Conservation (phyloP, 495 filamentous ascomycete species). For the Daldinia bambusicola region DNA sequence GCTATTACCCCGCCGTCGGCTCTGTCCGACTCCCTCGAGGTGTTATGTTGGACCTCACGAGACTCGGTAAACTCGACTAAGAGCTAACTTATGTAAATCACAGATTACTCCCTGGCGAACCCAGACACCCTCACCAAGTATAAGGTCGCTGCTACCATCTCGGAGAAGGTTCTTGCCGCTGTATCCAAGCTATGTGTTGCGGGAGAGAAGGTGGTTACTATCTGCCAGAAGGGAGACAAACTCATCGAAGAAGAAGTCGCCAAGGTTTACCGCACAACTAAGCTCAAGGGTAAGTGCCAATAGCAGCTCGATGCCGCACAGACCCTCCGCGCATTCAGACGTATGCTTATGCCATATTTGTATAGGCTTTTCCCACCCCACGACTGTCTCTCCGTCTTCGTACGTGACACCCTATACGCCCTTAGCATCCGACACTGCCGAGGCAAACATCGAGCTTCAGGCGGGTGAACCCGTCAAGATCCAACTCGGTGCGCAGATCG, state of each 20-base stretch:
- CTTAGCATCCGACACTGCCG: slow-evolving; percentile 81
- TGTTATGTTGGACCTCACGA: slow-evolving; percentile 24
- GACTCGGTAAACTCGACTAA: slow-evolving; percentile 19
- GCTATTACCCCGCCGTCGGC: slow-evolving; percentile 39
- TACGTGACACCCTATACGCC: slow-evolving; percentile 98
- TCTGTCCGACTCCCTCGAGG: slow-evolving; percentile 20
- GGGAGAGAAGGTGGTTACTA: slow-evolving; percentile 87
- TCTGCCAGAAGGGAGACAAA: slow-evolving; percentile 96
- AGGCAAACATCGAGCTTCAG: slow-evolving; percentile 81
- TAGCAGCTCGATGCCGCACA: background rate
- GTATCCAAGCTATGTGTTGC: slow-evolving; percentile 84
- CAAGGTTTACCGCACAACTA: slow-evolving; percentile 99
- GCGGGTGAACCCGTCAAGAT: slow-evolving; percentile 90
- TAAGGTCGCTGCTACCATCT: slow-evolving; percentile 93
- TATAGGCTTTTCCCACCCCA: slow-evolving; percentile 88
- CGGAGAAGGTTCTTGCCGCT: slow-evolving; percentile 90
- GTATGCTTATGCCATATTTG: slow-evolving; percentile 38
- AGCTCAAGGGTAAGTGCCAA: slow-evolving; percentile 81
- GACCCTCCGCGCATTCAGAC: background rate
- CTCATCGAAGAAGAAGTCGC: slow-evolving; percentile 90
- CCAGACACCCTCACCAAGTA: slow-evolving; percentile 98
- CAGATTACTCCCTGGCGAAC: slow-evolving; percentile 95
- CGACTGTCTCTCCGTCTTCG: slow-evolving; percentile 91
- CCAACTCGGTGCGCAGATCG: slow-evolving; percentile 96
- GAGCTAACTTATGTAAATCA: slow-evolving; percentile 27